Base-by-base conservation (phyloP, 805 yeast species). In the Lachancea lanzarotensis region DNA sequence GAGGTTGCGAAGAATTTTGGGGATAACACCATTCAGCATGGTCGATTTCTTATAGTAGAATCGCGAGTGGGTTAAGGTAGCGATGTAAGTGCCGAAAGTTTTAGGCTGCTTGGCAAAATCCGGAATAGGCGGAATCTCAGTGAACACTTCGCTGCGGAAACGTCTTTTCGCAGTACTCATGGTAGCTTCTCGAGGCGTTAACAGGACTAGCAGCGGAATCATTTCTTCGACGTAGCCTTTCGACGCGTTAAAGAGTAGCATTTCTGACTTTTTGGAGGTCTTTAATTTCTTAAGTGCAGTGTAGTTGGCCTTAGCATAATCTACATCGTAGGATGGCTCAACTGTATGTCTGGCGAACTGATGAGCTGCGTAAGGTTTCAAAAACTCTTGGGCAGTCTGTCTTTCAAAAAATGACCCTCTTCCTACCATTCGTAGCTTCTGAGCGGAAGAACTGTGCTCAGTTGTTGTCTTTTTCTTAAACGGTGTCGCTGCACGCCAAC, bases 61-160 rank as follows among this genome's bases (percentile, higher is more conserved):
- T 4, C 57, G 59, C 1, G 69, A 58, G 48, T 71, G 73, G 1
- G 72, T 65, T 25, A 71, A 39, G 4, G 52, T 20, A n/a, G 67
- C 63, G 39, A 71, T 50, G 40, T 68, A 69, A 10, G 55, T 53
- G 19, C 57, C 66, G 49, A 69, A 67, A 3, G 35, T 34, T 7
- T 38, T 20, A 0, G 59, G 58, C 31, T 60, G 52, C n/a, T 49
- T 35, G 5, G 46, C 36, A 45, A 70, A 63, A 26, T 61, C 50
- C 2, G 72, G 68, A 1, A 68, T 45, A n/a, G 54, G 52, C 2
- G 74, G 74, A 0, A 71, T 48, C 38, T 69, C 72, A 1, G 53
- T 47, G 32, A 57, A 65, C 3, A 52, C 46, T 16, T 54, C 54
- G 7, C 42, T 49, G 1, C 52, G 55, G 13, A 40, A 56, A 45